These are phyloP conservation scores for Sphaceloma murrayae DNA, from an alignment of 2,329 filamentous ascomycete species.

Conservation along the genomic window DNA sequence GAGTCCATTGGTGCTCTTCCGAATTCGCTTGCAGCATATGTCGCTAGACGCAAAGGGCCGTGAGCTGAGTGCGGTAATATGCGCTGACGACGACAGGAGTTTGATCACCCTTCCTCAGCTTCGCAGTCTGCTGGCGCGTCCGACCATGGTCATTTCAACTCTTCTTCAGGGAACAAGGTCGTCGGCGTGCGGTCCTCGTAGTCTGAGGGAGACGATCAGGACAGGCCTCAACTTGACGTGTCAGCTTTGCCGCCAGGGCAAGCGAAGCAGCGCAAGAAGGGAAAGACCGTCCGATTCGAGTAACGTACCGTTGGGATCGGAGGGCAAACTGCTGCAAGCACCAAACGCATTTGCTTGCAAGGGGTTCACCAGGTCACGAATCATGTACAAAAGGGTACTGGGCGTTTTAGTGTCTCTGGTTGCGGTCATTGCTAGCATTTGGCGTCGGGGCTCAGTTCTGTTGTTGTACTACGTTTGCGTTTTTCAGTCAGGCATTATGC, in stretches of 20 bases:
- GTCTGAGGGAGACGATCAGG: neutral
- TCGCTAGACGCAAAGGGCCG: no score
- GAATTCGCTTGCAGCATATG: no score
- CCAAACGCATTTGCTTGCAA: no score
- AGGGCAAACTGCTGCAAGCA: no score
- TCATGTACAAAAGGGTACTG: slow-evolving; percentile 12
- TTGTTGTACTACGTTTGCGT: no score
- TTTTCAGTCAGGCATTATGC: no score
- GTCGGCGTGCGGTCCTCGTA: slow-evolving; percentile 11
- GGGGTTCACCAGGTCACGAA: neutral
- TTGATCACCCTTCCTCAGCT: slow-evolving; percentile 5
- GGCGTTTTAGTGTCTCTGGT: neutral
- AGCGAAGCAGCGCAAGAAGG: neutral
- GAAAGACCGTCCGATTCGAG: slow-evolving; percentile 7
- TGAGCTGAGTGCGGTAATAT: no score
- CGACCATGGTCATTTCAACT: slow-evolving; percentile 10
- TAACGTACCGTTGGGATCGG: no score
- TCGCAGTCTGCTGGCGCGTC: slow-evolving; percentile 4
- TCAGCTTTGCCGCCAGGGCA: neutral
- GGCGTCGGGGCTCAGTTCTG: neutral
- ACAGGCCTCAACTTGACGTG: neutral
- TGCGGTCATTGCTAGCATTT: neutral
- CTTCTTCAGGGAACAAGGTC: slow-evolving; percentile 11
- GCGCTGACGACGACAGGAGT: slow-evolving; percentile 2
- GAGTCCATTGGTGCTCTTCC: no score